These are phyloP conservation scores for Mycena leptocephala DNA, from an alignment of 768 basidiomycete genomes.

Conservation along the genomic window DNA sequence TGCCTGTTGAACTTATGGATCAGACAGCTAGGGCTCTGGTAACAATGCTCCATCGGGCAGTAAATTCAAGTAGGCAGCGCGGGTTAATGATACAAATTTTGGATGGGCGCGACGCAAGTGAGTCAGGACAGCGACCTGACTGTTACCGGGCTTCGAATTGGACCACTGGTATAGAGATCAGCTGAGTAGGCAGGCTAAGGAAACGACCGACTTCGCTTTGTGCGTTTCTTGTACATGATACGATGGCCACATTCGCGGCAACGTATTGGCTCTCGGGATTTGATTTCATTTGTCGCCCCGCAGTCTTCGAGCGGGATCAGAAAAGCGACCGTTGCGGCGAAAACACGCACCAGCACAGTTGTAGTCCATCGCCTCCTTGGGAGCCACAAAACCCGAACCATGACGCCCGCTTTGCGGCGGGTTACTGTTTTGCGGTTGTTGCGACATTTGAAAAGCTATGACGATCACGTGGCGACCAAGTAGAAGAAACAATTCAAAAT, in stretches of 20 bases:
- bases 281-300: conserved; percentile 93
- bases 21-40: conserved; percentile 62
- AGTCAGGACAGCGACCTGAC: conserved; percentile 27
- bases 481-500: background rate
- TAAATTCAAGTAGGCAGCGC: conserved; percentile 18
- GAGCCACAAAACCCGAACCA: conserved; percentile 47
- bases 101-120: conserved; percentile 34
- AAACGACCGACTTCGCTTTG: conserved; percentile 84
- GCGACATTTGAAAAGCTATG: background rate
- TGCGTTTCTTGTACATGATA: conserved; percentile 99
- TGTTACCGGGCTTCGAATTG: conserved; percentile 87
- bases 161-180: conserved; percentile 15
- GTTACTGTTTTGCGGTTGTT: conserved; percentile 13
- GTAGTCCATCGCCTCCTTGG: conserved; percentile 86
- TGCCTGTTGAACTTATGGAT: conserved; percentile 70
- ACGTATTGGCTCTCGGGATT: conserved; percentile 92
- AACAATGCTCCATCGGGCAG: conserved; percentile 32
- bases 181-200: background rate
- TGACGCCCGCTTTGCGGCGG: conserved; percentile 22
- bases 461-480: conserved; percentile 18
- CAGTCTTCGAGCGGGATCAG: conserved; percentile 72
- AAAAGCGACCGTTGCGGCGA: conserved; percentile 15
- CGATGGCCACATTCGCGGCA: conserved; percentile 98
- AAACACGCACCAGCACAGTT: conserved; percentile 81
- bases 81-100: conserved; percentile 27